Evolutionary conservation across 176 grass and related monocot species (phyloP).

Genomic region (Zoysia pacifica): DNA sequence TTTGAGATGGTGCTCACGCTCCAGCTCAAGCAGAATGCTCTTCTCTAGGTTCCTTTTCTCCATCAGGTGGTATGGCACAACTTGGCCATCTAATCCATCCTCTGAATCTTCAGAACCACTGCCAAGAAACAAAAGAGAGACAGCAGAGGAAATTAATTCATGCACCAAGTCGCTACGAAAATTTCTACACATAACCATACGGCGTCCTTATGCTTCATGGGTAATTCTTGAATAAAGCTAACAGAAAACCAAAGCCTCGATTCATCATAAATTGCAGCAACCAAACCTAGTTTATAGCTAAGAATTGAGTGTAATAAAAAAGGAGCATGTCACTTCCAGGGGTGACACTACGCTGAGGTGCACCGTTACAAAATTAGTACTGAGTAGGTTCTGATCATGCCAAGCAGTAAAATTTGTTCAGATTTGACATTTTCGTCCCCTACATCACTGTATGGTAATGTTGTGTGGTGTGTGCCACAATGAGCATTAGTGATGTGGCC

Average conservation of each 20-base stretch:
- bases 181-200: neutral
- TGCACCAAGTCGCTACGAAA: neutral
- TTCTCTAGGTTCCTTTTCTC: constrained; percentile 66
- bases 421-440: neutral
- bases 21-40: constrained; percentile 75
- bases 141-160: neutral
- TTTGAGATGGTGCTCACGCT: constrained; percentile 64
- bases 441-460: neutral
- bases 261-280: neutral
- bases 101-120: constrained; percentile 66
- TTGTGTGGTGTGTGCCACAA: neutral
- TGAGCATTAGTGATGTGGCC: no score
- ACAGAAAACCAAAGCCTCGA: neutral
- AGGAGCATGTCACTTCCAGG: neutral
- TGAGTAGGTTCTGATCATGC: neutral
- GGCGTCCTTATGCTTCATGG: constrained; percentile 9
- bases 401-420: neutral
- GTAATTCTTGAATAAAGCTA: neutral
- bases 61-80: constrained; percentile 52
- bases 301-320: neutral
- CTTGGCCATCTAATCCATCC: constrained; percentile 39
- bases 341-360: neutral
- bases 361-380: neutral
- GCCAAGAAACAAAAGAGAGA: constrained; percentile 28
- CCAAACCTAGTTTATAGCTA: neutral